Base-by-base conservation (phyloP, 176 grass and related monocot genomes). In the Triticum turgidum region DNA sequence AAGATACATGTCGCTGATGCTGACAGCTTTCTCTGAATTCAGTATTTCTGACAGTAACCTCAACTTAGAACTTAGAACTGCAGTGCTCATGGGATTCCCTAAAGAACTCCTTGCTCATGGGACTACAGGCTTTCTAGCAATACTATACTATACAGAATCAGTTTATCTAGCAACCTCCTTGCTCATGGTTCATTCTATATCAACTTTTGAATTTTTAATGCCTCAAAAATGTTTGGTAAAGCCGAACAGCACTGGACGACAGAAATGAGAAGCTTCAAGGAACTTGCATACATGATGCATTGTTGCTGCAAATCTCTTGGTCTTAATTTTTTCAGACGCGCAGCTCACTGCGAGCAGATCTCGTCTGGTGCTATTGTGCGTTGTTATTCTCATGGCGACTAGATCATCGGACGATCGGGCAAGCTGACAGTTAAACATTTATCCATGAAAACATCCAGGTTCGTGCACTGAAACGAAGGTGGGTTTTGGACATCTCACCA, bases 221-320 rank as follows among this genome's bases (percentile, higher is more conserved):
- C 14, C 3, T 18, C 5, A 49, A 63, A 83, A 61, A 54, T 25
- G 38, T 47, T 61, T 18, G 38, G 75, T 59, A 13, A 18, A 68
- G 41, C 34, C 32, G 73, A 84, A 65, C 41, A 90, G 41, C 25
- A 44, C 56, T 42, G 44, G 67, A 67, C 67, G 14, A 80, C 34
- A 63, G 30, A 24, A 22, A 51, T 35, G 32, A 61, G 81, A 91
- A 84, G 81, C 81, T 87, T 87, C 85, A 69, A 87, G 81, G 89
- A 13, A 84, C 69, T 84, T 87, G 75, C 88, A 21, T 62, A 67
- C 56, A 22, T 51, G 58, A 10, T 24, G 67, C 17, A 61, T 11
- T 45, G 37, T 65, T 80, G 77, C 33, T 89, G 33, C 52, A 52
- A 47, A 82, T 71, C 78, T 70, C 38, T 62, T 70, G 64, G 58